Base-by-base conservation (phyloP, 352 stramenopile species). In the Plasmopara halstedii region DNA sequence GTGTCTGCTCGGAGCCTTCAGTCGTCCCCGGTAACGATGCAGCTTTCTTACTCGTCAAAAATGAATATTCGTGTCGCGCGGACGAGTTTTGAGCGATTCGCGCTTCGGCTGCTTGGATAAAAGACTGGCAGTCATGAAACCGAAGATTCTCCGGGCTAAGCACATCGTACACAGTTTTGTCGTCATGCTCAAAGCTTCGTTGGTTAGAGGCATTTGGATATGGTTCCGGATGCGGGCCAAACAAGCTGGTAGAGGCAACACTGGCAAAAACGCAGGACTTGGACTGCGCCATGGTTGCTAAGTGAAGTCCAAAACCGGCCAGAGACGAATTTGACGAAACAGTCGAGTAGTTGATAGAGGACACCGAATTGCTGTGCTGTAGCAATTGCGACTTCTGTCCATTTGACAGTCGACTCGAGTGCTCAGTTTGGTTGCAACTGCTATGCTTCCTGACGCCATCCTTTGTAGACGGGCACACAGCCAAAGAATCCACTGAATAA, bases 251-350 rank as follows among this genome's bases (percentile, higher is more conserved):
- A 14, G 58, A 50, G 14, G 56, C 55, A 5, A 67, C 29, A 47
- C 39, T 58, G 23, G 54, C 39, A 44, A 51, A 65, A 33, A 53
- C 63, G 14, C 64, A 40, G 19, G 56, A 55, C 35, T 66, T 73
- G 9, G 64, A 61, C 17, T 66, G 56, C 9, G 56, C 58, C 38
- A 73, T 67, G 8, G 46, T 60, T 13, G 64, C 54, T 18, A 75
- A 15, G 22, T 75, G 65, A 20, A 67, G 57, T 15, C 62, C 65
- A 35, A 69, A 71, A 14, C 61, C 62, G 17, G 65, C 61, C 35
- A 71, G 35, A 9, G 65, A 75, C n/a, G 65, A 75, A 32, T 19
- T 70, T 8, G 65, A 71, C 22, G 65, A 75, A 20, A 75, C 64
- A 21, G 64, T 73, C 31, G 57, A 73, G 40, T 70, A 62, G 21